These are phyloP conservation scores for Cystobasidium onofrii DNA, from an alignment of 768 basidiomycete genomes.

Conservation along the genomic window DNA sequence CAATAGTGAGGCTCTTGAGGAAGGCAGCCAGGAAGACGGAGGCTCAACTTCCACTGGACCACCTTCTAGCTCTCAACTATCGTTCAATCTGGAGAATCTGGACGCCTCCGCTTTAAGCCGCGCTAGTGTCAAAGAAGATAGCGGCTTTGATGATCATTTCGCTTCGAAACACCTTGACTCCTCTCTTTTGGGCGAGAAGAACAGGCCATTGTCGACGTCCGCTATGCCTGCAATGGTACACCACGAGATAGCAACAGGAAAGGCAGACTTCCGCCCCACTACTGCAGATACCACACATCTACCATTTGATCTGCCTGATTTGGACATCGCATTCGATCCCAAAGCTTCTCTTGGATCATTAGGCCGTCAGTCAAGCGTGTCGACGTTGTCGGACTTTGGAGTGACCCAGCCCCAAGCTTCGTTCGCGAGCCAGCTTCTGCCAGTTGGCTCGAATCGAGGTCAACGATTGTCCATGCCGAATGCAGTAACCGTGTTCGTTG, in stretches of 20 bases:
- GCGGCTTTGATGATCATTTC: not conserved
- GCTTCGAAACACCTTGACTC: not conserved
- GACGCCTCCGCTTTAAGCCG: not conserved
- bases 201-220: not conserved
- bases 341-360: constrained; percentile 2
- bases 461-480: not conserved
- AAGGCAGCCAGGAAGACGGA: not conserved
- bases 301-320: not conserved
- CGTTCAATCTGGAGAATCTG: not conserved
- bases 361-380: constrained; percentile 9
- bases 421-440: not conserved
- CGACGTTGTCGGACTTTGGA: not conserved
- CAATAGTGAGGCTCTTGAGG: not conserved
- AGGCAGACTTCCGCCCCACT: not conserved
- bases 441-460: not conserved
- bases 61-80: not conserved
- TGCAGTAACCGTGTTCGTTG: not conserved
- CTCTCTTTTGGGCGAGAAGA: not conserved
- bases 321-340: not conserved
- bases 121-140: not conserved
- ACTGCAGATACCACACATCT: constrained; percentile 3
- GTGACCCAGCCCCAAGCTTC: not conserved
- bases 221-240: not conserved
- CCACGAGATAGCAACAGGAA: not conserved
- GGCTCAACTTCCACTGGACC: not conserved